phyloP scores from a whole-genome alignment of 352 stramenopile species.

The Saprolegnia diclina region DNA sequence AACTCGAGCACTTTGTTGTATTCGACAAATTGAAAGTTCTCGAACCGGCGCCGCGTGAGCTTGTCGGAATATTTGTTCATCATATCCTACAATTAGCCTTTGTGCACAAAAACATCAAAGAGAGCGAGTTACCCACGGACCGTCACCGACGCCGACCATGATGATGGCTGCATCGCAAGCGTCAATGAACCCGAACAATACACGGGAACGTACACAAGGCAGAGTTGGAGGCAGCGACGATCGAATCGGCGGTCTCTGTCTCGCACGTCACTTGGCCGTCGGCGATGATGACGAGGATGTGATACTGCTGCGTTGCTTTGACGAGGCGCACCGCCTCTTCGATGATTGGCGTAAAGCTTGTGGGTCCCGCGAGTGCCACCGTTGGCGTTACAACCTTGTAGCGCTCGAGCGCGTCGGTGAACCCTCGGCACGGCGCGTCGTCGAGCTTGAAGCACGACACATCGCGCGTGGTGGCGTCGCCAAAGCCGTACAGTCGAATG shows the following conservation, averaged over 20 bases:
- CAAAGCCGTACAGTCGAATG: slow-evolving; percentile 69
- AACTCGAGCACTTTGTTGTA: slow-evolving; percentile 32
- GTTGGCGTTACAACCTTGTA: slow-evolving; percentile 59
- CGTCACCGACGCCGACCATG: slow-evolving; percentile 25
- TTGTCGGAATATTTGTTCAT: slow-evolving; percentile 22
- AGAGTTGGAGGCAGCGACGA: slow-evolving; percentile 61
- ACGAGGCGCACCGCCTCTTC: slow-evolving; percentile 48
- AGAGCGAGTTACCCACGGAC: slow-evolving; percentile 9
- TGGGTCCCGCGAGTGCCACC: slow-evolving; percentile 39
- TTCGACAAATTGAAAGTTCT: slow-evolving; percentile 29
- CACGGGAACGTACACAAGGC: slow-evolving; percentile 46
- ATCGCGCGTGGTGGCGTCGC: slow-evolving; percentile 46
- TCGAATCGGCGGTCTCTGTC: slow-evolving; percentile 47
- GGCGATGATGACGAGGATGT: slow-evolving; percentile 70
- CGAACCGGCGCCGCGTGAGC: slow-evolving; percentile 15
- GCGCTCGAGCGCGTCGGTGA: slow-evolving; percentile 46
- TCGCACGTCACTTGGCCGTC: slow-evolving; percentile 57
- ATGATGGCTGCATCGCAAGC: slow-evolving; percentile 18
- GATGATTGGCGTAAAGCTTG: slow-evolving; percentile 44
- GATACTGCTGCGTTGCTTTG: slow-evolving; percentile 44
- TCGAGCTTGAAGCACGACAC: slow-evolving; percentile 49
- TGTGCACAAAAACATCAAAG: background rate
- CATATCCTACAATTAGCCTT: background rate
- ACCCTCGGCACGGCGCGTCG: slow-evolving; percentile 42
- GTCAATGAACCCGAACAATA: background rate